Base-by-base conservation (phyloP, 2,329 filamentous ascomycete species). In the Penicillium sp. region DNA sequence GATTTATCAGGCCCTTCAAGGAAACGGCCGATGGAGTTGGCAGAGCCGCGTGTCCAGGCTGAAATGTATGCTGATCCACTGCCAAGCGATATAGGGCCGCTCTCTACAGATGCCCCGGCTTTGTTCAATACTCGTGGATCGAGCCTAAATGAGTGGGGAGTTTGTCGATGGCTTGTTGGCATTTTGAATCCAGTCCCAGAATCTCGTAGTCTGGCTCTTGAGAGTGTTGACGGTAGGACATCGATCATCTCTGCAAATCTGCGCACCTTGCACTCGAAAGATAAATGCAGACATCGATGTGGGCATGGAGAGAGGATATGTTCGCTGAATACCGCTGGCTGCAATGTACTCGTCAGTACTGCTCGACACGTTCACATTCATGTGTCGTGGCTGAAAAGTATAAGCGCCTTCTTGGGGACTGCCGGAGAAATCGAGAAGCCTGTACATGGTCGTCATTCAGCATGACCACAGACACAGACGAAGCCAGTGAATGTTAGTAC, bases 21-120 rank as follows among this genome's bases (percentile, higher is more conserved):
- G 51, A 29, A 45, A 56, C 1, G 35, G 51, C 14, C 51, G 39
- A 22, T 55, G 54, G n/a, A 56, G 41, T 4, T 44, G 41, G 30
- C 49, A 56, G 8, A 56, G 39, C 7, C 52, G 49, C 0, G 42
- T 47, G 13, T 51, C 42, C 1, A 51, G 30, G 17, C 45, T 42
- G 26, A 56, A 51, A 35, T 56, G 47, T 3, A 48, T 12, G 17
- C 18, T 34, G 9, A 47, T 38, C 13, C 51, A 39, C 23, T 54
- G 47, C 38, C 44, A 48, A 10, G 45, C 32, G 15, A 56, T 47
- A 27, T 52, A 49, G 0, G 51, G 52, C 11, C 51, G 40, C 13
- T 56, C 38, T 25, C 41, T 36, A 14, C 45, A 54, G 22, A 51
- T 47, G 6, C 30, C 18, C 22, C 41, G 35, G 17, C 39, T 53